A percentile compares a stretch with the other conserved stretches of the same genome.
These are phyloP conservation scores for Xylariales sp. DNA, from an alignment of 2,329 filamentous ascomycete genomes.

Conservation along the genomic window DNA sequence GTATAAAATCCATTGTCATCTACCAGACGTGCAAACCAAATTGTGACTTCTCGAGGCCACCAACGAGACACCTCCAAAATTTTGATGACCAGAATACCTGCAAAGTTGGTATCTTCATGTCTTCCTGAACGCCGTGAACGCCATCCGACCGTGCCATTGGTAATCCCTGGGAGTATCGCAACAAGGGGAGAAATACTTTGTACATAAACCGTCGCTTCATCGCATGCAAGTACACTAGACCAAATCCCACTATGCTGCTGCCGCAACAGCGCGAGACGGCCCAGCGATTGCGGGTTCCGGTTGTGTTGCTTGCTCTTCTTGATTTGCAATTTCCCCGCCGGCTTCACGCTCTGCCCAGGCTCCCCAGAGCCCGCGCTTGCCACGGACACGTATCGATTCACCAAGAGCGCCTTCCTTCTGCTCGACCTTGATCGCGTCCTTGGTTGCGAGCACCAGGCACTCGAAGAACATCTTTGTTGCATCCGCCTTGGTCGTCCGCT, in stretches of 20 bases:
- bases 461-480: slow-evolving; percentile 99
- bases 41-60: too few species aligned
- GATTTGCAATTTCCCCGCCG: slow-evolving; percentile 55
- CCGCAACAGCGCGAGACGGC: slow-evolving; percentile 25
- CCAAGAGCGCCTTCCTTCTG: slow-evolving; percentile 71
- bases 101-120: slow-evolving; percentile 29
- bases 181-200: slow-evolving; percentile 24
- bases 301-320: slow-evolving; percentile 37
- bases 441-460: slow-evolving; percentile 89
- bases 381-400: slow-evolving; percentile 74
- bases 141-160: slow-evolving; percentile 19
- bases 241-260: slow-evolving; percentile 20
- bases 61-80: too few species aligned
- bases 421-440: slow-evolving; percentile 96
- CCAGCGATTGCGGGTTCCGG: slow-evolving; percentile 29
- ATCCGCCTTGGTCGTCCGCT: slow-evolving; percentile 75
- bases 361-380: slow-evolving; percentile 95
- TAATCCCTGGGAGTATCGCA: slow-evolving; percentile 19
- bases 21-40: too few species aligned
- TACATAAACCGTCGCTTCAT: slow-evolving; percentile 27
- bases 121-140: slow-evolving; percentile 24
- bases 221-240: slow-evolving; percentile 13
- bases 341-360: slow-evolving; percentile 83
- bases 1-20: too few species aligned
- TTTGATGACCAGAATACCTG: slow-evolving; percentile 26